Percentiles rank a stretch among this genome's conserved stretches.
Conservation (phyloP, 306 rosid species). For the Cotoneaster glaucophyllus region DNA sequence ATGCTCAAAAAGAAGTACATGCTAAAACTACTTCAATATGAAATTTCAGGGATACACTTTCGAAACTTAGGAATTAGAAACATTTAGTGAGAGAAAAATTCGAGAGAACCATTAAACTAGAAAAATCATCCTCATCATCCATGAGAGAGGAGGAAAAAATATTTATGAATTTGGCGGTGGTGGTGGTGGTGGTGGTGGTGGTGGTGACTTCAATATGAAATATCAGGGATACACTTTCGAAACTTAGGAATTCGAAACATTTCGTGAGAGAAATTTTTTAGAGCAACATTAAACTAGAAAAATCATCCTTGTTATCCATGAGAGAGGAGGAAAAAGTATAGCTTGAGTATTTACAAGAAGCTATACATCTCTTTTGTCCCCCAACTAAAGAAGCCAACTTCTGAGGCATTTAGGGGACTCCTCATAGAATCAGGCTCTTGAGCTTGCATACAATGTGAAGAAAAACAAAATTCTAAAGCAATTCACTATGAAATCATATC, state of each 20-base stretch:
- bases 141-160: not conserved
- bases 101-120: not conserved
- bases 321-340: not conserved
- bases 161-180: not conserved
- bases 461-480: not conserved
- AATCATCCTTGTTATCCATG: not conserved
- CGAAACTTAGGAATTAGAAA: not conserved
- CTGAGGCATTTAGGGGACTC: not conserved
- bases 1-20: not conserved
- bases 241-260: not conserved
- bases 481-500: not conserved
- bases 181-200: not conserved
- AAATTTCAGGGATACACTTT: not conserved
- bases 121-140: not conserved
- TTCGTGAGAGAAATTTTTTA: not conserved
- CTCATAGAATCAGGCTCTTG: not conserved
- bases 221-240: not conserved
- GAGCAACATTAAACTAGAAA: not conserved
- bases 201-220: not conserved
- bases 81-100: not conserved
- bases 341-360: no score
- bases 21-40: not conserved
- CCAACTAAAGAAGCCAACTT: not conserved
- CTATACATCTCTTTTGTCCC: not conserved
- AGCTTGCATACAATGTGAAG: not conserved